Conservation (phyloP, 441 rosid species). For the Eruca vesicaria region DNA sequence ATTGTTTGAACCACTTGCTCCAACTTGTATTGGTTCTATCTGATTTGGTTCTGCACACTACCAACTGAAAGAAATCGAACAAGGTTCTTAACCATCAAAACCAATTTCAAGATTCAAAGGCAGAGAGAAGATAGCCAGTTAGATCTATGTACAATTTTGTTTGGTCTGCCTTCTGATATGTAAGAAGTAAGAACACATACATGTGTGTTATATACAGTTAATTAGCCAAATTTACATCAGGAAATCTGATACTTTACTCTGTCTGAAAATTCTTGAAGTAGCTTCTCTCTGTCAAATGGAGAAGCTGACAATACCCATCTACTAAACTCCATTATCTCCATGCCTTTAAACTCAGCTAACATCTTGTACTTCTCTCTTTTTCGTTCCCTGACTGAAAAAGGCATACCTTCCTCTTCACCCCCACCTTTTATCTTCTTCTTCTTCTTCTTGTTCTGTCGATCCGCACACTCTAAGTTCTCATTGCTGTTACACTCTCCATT, state of each 20-base stretch:
- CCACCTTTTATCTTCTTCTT: constrained; percentile 20
- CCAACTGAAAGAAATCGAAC: no score
- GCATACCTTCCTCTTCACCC: constrained; percentile 28
- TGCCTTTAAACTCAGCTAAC: constrained; percentile 62
- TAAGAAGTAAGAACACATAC: constrained; percentile 9
- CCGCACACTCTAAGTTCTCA: constrained; percentile 3
- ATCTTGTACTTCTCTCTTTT: constrained; percentile 54
- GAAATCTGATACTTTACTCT: neutral
- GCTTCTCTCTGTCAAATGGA: constrained; percentile 45
- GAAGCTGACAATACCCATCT: constrained; percentile 76
- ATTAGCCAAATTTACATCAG: constrained; percentile 1
- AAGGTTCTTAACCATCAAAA: no score
- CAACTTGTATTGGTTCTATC: no score
- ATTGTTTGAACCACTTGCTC: neutral
- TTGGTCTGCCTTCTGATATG: constrained; percentile 2
- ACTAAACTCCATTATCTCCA: constrained; percentile 73
- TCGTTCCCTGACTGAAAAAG: constrained; percentile 33
- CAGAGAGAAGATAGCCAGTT: neutral
- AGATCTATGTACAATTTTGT: constrained; percentile 8
- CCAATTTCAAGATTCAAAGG: no score
- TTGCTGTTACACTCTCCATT: constrained; percentile 10
- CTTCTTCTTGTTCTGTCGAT: constrained; percentile 8
- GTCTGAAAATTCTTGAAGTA: constrained; percentile 47
- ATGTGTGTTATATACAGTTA: constrained; percentile 8
- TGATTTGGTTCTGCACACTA: no score